Evolutionary conservation across 2,329 filamentous ascomycete genomes (phyloP).

Genomic region (Fusarium stilboides): DNA sequence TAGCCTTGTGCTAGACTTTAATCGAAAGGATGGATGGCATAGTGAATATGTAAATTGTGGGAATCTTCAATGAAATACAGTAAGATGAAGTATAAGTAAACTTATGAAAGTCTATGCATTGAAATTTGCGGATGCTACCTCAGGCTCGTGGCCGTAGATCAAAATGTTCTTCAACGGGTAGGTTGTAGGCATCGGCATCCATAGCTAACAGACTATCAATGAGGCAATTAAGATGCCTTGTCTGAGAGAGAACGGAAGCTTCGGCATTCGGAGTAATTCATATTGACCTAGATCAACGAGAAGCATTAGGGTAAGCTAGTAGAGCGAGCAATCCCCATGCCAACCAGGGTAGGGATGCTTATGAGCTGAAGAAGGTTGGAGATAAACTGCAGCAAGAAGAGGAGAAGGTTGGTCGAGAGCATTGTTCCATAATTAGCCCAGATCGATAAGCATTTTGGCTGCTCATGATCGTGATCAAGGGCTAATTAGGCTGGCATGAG

Average conservation of each 20-base stretch:
- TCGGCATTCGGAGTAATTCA: slow-evolving; percentile 33
- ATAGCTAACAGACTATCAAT: slow-evolving; percentile 21
- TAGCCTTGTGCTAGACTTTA: neutral
- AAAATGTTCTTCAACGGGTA: slow-evolving; percentile 2
- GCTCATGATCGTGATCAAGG: slow-evolving; percentile 5
- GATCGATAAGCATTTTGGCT: slow-evolving; percentile 29
- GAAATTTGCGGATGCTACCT: slow-evolving; percentile 13
- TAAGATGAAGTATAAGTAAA: neutral
- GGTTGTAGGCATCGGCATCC: too few species aligned
- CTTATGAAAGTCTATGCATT: slow-evolving; percentile 4
- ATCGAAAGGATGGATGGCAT: too few species aligned
- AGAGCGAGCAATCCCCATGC: slow-evolving; percentile 17
- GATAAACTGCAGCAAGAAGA: slow-evolving; percentile 21
- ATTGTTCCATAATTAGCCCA: slow-evolving; percentile 50
- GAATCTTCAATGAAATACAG: neutral
- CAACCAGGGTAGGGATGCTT: slow-evolving; percentile 30
- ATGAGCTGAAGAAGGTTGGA: slow-evolving; percentile 23
- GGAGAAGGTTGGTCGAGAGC: slow-evolving; percentile 10
- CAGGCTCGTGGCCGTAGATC: slow-evolving; percentile 8
- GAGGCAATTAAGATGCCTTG: slow-evolving; percentile 12
- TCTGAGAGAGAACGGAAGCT: slow-evolving; percentile 15
- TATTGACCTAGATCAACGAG: slow-evolving; percentile 18
- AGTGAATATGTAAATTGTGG: neutral
- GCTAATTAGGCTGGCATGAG: slow-evolving; percentile 42
- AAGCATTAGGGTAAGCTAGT: slow-evolving; percentile 35